Percentiles rank a stretch among this genome's conserved stretches.
Conservation (phyloP, 192 early-diverging fungal species). For the Podochytrium sp. region DNA sequence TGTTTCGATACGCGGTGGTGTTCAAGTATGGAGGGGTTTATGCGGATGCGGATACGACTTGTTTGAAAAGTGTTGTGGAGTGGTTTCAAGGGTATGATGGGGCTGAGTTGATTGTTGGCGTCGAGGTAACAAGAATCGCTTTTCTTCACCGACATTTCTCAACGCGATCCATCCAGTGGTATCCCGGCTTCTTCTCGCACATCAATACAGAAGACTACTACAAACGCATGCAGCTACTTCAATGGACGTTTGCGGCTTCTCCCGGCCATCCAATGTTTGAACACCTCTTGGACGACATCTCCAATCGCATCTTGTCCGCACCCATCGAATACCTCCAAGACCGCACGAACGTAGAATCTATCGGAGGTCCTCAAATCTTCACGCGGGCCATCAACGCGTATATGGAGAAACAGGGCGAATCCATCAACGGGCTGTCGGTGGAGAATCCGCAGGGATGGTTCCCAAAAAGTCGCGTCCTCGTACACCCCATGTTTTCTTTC, state of each 20-base stretch:
- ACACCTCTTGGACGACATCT: not conserved
- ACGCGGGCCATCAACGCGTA: conserved; percentile 1
- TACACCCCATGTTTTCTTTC: not conserved
- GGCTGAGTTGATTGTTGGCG: conserved; percentile 14
- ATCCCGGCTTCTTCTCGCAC: conserved; percentile 3
- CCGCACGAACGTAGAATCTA: conserved; percentile 15
- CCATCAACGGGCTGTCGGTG: not conserved
- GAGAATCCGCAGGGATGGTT: not conserved
- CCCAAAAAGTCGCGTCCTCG: not conserved
- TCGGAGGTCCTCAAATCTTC: conserved; percentile 17
- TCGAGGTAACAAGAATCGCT: conserved; percentile 13
- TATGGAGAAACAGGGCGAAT: conserved; percentile 2
- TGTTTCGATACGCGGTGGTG: conserved; percentile 32
- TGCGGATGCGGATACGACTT: conserved; percentile 27
- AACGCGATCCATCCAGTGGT: conserved; percentile 2
- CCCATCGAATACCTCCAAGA: not conserved
- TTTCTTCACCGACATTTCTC: not conserved
- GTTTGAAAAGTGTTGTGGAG: not conserved
- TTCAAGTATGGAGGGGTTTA: conserved; percentile 26
- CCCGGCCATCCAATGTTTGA: conserved; percentile 8
- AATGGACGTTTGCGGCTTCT: conserved; percentile 27
- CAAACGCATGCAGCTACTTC: conserved; percentile 14
- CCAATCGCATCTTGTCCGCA: not conserved
- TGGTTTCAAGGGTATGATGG: not conserved
- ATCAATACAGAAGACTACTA: not conserved